A percentile compares a stretch with the other conserved stretches of the same genome.
phyloP scores from a whole-genome alignment of 805 yeast genomes.

The Helenozyma baotianmanensis region DNA sequence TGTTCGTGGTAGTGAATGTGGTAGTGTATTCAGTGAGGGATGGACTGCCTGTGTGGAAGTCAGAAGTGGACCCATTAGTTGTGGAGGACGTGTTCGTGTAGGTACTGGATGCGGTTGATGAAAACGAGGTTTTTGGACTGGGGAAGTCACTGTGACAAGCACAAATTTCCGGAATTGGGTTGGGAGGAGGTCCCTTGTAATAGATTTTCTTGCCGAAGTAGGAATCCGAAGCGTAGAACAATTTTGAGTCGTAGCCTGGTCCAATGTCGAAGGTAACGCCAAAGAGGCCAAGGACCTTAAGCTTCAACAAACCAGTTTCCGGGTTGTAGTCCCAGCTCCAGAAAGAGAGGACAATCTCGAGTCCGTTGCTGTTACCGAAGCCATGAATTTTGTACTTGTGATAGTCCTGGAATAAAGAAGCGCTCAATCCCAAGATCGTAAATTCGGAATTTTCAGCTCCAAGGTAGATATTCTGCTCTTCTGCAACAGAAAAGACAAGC shows the following conservation, averaged over 20 bases:
- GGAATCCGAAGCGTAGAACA: background rate
- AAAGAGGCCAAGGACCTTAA: constrained; percentile 1
- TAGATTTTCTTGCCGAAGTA: background rate
- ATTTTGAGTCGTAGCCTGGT: constrained; percentile 2
- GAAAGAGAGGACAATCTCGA: constrained; percentile 2
- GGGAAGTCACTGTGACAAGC: background rate
- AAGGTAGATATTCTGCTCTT: constrained; percentile 4
- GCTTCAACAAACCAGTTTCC: constrained; percentile 5
- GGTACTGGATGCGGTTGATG: no score
- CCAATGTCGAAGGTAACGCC: constrained; percentile 4
- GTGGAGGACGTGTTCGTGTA: no score
- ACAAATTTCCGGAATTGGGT: constrained; percentile 1
- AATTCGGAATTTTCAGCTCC: constrained; percentile 1
- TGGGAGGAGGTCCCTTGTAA: constrained; percentile 1
- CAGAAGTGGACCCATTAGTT: no score
- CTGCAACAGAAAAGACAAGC: background rate
- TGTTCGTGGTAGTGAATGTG: no score
- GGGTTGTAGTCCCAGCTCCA: constrained; percentile 1
- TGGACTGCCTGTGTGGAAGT: no score
- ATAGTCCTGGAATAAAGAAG: background rate
- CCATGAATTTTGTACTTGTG: constrained; percentile 6
- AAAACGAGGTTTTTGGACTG: no score
- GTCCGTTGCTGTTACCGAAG: constrained; percentile 5
- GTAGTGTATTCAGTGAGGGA: no score
- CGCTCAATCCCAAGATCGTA: constrained; percentile 1